Evolutionary conservation across 2,329 filamentous ascomycete genomes (phyloP), one percentile per base, ranked within the genome.

Genomic region (Sporothrix dimorphospora): DNA sequence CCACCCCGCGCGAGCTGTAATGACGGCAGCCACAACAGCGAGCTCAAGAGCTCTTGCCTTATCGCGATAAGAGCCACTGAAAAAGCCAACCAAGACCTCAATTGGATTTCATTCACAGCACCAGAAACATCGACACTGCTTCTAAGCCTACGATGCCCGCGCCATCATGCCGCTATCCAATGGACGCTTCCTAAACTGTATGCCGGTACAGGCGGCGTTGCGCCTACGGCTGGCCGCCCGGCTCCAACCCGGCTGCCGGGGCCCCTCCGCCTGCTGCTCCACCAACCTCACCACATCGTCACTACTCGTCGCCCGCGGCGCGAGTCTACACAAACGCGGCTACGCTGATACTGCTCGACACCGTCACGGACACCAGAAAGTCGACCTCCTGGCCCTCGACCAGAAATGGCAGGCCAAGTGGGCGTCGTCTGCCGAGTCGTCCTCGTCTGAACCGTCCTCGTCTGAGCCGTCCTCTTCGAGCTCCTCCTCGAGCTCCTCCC

Each of bases 371-470:
- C 21, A 76, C 45, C 71, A 66, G 49, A 80, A 77, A 74, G 79
- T 89, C 67, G 81, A 89, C 73, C 80, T 88, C 24, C 80, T 79
- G 11, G 80, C 82, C 4, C 78, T 89, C 24, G 84, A 86, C 74
- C 74, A 79, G 69, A 88, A 88, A 80, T 89, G 87, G 87, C 84
- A 84, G 3, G 78, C 81, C 55, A 79, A 77, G 74, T 88, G 86
- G 86, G 77, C 77, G 14, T n/a, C n/a, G n/a, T n/a, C n/a, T n/a
- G n/a, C n/a, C n/a, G n/a, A n/a, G n/a, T n/a, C n/a, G n/a, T n/a
- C n/a, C n/a, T n/a, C 74, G 76, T 73, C 34, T 14, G 53, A 51
- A 75, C 45, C 75, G 76, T 75, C 42, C 63, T 73, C 71, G 74
- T 80, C 51, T 1, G 38, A 45, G 4, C 38, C 65, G 1, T 6